These are phyloP conservation scores for Tolypocladium paradoxum DNA, from an alignment of 2,329 filamentous ascomycete species.

Conservation along the genomic window DNA sequence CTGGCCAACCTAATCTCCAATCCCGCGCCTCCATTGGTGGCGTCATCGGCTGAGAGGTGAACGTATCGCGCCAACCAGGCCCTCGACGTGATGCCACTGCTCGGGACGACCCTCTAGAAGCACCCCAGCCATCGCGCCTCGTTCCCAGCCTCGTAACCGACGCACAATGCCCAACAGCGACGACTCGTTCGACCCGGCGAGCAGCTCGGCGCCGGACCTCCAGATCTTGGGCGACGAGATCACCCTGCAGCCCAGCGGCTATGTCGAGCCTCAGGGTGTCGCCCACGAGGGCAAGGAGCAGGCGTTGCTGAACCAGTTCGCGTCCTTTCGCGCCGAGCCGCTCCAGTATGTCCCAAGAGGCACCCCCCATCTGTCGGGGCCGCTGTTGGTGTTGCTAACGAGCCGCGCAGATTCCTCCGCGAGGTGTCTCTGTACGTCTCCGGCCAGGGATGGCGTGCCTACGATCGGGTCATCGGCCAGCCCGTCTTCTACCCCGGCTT, in stretches of 20 bases:
- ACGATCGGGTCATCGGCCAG: constrained; percentile 82
- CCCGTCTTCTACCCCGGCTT: constrained; percentile 91
- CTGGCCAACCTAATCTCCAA: not conserved
- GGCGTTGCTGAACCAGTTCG: constrained; percentile 70
- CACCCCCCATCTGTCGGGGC: not conserved
- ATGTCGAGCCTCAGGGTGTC: constrained; percentile 38
- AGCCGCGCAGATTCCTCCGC: constrained; percentile 67
- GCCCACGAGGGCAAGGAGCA: constrained; percentile 48
- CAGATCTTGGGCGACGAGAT: constrained; percentile 66
- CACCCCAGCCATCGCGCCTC: not conserved
- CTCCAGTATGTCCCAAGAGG: constrained; percentile 34
- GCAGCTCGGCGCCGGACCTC: constrained; percentile 56
- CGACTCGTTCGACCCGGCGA: constrained; percentile 17
- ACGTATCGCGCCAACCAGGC: not conserved
- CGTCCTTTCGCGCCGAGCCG: constrained; percentile 67
- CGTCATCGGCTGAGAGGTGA: not conserved
- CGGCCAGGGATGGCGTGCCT: constrained; percentile 89
- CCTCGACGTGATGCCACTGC: not conserved
- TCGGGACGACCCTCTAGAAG: not conserved
- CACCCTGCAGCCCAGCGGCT: constrained; percentile 64
- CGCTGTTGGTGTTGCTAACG: not conserved
- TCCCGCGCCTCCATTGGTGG: not conserved
- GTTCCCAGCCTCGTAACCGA: not conserved
- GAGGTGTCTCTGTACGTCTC: constrained; percentile 91
- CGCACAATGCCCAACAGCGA: constrained; percentile 19